These are phyloP conservation scores for Zymoseptoria crescenta DNA, from an alignment of 2,329 filamentous ascomycete species.

Conservation along the genomic window DNA sequence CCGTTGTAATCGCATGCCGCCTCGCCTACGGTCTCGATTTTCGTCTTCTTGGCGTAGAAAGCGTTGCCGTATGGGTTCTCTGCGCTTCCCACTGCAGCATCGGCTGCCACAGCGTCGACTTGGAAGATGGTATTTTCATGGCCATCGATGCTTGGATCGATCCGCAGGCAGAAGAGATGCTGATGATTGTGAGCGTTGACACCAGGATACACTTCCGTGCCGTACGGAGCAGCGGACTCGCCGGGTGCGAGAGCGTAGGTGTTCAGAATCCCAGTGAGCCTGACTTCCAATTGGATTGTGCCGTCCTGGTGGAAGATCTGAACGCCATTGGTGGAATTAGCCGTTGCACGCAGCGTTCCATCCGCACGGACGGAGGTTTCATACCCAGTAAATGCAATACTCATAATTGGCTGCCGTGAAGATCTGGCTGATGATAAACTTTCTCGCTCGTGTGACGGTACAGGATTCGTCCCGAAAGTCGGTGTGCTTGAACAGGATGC, in stretches of 20 bases:
- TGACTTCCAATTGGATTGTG: constrained; percentile 81
- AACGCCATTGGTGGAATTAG: not conserved
- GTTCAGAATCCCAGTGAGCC: constrained; percentile 86
- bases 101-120: constrained; percentile 63
- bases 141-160: constrained; percentile 83
- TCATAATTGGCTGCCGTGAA: constrained; percentile 97
- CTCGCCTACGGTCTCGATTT: constrained; percentile 61
- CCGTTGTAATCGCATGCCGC: constrained; percentile 75
- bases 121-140: constrained; percentile 78
- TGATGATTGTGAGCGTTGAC: constrained; percentile 96
- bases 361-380: too few species aligned
- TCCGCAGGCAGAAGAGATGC: constrained; percentile 83
- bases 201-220: constrained; percentile 81
- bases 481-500: constrained; percentile 79
- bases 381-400: constrained; percentile 68
- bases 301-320: constrained; percentile 80
- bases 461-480: constrained; percentile 87
- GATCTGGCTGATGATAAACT: constrained; percentile 80
- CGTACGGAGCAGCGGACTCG: constrained; percentile 80
- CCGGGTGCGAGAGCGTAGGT: constrained; percentile 74
- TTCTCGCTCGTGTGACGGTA: constrained; percentile 77
- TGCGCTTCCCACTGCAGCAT: constrained; percentile 66
- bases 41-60: constrained; percentile 78
- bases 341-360: too few species aligned
- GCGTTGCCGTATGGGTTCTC: constrained; percentile 88